These are phyloP conservation scores for Daucus carota DNA, from an alignment of 129 eudicot genomes.

Conservation along the genomic window DH1_v3.0 NC_030383.2:41392001-41392500, in stretches of 20 bases:
- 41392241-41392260: not conserved
- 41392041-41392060: slow-evolving; percentile 87
- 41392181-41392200: not conserved
- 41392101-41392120: not conserved
- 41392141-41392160: not conserved
- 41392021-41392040: slow-evolving; percentile 96
- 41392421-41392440: slow-evolving; percentile 77
- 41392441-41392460: slow-evolving; percentile 80
- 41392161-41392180: not conserved
- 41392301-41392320: not conserved
- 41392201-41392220: too few species aligned
- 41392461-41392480: slow-evolving; percentile 67
- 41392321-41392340: not conserved
- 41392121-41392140: not conserved
- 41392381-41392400: not conserved
- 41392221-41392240: too few species aligned
- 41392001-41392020: slow-evolving; percentile 99
- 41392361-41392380: not conserved
- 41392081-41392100: not conserved
- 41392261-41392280: not conserved
- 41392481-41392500: slow-evolving; percentile 69
- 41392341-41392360: not conserved
- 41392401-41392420: slow-evolving; percentile 86
- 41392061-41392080: slow-evolving; percentile 48
- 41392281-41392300: not conserved